Evolutionary conservation across 148 eudicot genomes (phyloP), one percentile per base, ranked within the genome.

Genomic region (Euryodendron excelsum): DNA sequence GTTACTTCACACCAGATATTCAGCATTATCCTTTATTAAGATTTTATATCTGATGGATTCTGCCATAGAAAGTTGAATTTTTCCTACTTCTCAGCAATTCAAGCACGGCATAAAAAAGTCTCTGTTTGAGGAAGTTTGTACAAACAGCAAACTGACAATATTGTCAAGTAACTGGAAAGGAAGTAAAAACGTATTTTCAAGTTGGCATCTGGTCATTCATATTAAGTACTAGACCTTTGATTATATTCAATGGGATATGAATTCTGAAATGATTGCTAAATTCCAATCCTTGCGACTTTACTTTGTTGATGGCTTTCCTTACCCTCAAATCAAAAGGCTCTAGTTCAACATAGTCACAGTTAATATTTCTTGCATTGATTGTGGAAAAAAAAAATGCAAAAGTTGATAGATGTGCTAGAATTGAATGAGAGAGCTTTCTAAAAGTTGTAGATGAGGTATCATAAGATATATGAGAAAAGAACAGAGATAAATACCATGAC

Each of bases 401-500:
- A 62, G 14, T 50, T 56, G 41, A 23, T 50, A 23, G 39, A 63
- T 62, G 0, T 27, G 64, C n/a, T 21, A 50, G 30, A 44, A 34
- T 41, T 21, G 6, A 73, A 53, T 39, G 8, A 7, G 8, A 47
- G 13, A 45, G 60, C 14, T 60, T 63, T 25, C 55, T 76, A 59
- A 13, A 25, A n/a, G 30, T 25, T 7, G 17, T 25, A 27, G 55
- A 69, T 45, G 45, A 69, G 33, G 17, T 41, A 20, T 7, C 33
- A 27, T 6, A 25, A 67, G 33, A 25, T 2, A 58, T 50, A 23
- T 1, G 52, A 58, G 21, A 44, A 44, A 33, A 60, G 30, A 52
- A 61, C 39, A 47, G 10, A 79, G 37, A 37, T 27, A 66, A 50
- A 37, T 91, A 95, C 97, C 99, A 95, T 39, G 92, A 85, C 69